These are phyloP conservation scores for Penicillium psychrosexuale DNA, from an alignment of 2,329 filamentous ascomycete species.

Conservation along the genomic window DNA sequence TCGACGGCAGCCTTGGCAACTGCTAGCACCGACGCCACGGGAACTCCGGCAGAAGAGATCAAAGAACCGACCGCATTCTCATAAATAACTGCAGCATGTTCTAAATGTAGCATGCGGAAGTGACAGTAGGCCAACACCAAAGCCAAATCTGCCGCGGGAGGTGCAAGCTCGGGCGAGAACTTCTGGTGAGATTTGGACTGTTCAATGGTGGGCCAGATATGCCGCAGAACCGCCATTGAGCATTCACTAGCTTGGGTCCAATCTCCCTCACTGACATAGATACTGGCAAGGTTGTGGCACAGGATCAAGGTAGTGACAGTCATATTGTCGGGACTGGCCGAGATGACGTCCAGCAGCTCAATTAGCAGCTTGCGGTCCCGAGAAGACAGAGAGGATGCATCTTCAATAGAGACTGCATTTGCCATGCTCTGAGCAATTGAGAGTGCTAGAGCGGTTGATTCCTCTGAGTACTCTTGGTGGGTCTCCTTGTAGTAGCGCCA, in stretches of 20 bases:
- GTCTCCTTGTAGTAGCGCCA: conserved; percentile 37
- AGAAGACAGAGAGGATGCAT: conserved; percentile 20
- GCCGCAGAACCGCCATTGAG: conserved; percentile 31
- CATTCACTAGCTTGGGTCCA: conserved; percentile 31
- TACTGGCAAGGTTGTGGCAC: conserved; percentile 32
- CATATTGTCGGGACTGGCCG: conserved; percentile 24
- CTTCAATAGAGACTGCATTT: conserved; percentile 22
- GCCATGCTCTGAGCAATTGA: conserved; percentile 29
- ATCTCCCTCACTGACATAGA: conserved; percentile 32
- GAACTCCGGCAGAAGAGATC: conserved; percentile 30
- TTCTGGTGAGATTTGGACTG: conserved; percentile 28
- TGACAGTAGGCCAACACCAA: conserved; percentile 34
- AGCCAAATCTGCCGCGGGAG: conserved; percentile 31
- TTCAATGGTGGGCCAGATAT: conserved; percentile 33
- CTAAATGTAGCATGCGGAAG: conserved; percentile 34
- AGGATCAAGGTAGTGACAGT: conserved; percentile 28
- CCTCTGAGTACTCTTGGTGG: conserved; percentile 29
- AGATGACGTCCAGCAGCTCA: conserved; percentile 33
- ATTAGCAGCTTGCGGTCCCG: conserved; percentile 32
- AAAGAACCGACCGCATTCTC: conserved; percentile 36
- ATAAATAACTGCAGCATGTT: conserved; percentile 30
- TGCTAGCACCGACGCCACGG: conserved; percentile 30
- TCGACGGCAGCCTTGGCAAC: conserved; percentile 37
- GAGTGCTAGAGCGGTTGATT: conserved; percentile 30
- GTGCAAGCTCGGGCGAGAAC: conserved; percentile 32